Base-by-base conservation (phyloP, 768 basidiomycete species). In the Pholiota microspora region DNA sequence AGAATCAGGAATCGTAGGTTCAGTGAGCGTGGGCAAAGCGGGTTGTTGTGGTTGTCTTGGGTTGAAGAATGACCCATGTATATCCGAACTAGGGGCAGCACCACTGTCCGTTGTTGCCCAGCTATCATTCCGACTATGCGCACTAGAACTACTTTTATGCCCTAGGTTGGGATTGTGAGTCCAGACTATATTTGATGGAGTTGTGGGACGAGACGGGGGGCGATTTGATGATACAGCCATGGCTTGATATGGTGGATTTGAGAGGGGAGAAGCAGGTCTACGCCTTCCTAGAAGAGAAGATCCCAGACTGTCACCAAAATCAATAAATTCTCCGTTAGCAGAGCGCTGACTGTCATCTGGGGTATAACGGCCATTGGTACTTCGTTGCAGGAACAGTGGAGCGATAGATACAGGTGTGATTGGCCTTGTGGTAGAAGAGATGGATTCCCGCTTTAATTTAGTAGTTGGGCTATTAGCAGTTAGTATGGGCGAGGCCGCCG, bases 101-200 rank as follows among this genome's bases (percentile, higher is more conserved):
- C 40, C 38, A 7, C 60, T 69, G 35, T 59, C 65, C 47, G 79
- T 78, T 52, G 77, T 80, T 16, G 76, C 71, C 77, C 81, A 82
- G 61, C 85, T 89, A 45, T 78, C 81, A 60, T 80, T 83, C 59
- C 84, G 74, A 54, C 69, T 82, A 60, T 86, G 85, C n/a, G 58
- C 53, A 21, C 66, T 69, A 29, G 53, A 50, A 50, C 53, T 64
- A 49, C 47, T 55, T 45, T 32, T 59, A 45, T 55, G 55, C 25
- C 54, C 52, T 29, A 51, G 53, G 48, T 64, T 64, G 23, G 60
- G 42, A 53, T 62, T 71, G 67, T 62, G 66, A 58, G 70, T 82
- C 89, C 89, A 91, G n/a, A 82, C 80, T 49, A 89, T 78, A 65
- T 87, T 89, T 1, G 90, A 91, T 31, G 89, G 89, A 8, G 80